Evolutionary conservation across 2,329 filamentous ascomycete genomes (phyloP).

Genomic region (Neocatenulostroma microsporum): DNA sequence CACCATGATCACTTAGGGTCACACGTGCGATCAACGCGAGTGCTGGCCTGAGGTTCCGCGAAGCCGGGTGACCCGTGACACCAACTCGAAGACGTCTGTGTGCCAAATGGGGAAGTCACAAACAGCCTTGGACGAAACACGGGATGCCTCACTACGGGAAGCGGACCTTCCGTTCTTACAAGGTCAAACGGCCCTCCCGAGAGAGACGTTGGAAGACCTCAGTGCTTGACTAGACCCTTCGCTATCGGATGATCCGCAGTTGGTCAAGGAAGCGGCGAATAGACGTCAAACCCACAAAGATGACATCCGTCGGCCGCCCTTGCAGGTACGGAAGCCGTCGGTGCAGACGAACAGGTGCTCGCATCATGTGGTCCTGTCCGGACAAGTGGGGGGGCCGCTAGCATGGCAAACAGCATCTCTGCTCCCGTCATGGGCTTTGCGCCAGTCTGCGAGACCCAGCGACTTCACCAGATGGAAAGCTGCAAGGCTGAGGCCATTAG

Average conservation of each 20-base stretch:
- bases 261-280: no score
- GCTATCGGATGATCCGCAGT: no score
- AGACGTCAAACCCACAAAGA: no score
- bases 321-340: no score
- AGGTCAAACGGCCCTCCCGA: background rate
- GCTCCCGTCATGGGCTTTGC: background rate
- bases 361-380: background rate
- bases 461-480: background rate
- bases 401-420: background rate
- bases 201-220: no score
- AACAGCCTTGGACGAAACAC: background rate
- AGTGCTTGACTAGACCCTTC: no score
- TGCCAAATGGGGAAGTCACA: background rate
- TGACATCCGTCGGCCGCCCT: no score
- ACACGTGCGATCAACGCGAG: constrained; percentile 1
- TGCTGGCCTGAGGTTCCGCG: background rate
- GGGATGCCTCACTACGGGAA: background rate
- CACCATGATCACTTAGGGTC: background rate
- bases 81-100: background rate
- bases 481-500: background rate
- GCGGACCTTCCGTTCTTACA: background rate
- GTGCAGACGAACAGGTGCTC: no score
- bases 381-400: background rate
- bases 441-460: background rate
- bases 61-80: background rate